A percentile compares a stretch with the other conserved stretches of the same genome.
Conservation (phyloP, 257 asterid genomes). For the Przewalskia tangutica region DNA sequence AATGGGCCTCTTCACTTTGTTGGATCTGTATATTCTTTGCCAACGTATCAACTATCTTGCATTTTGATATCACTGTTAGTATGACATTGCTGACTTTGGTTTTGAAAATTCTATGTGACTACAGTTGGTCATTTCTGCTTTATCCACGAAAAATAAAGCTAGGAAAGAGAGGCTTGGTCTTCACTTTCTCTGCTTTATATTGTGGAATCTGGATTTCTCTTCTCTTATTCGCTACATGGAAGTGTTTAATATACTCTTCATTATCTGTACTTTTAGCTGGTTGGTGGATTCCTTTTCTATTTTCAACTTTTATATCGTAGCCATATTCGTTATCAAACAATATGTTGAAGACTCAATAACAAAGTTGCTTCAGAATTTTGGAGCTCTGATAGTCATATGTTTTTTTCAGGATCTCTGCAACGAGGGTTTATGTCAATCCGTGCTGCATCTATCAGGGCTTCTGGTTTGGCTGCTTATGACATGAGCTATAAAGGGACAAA, state of each 20-base stretch:
- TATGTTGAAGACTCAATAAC: background rate
- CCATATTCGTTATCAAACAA: background rate
- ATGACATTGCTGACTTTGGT: background rate
- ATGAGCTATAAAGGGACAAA: slow-evolving; percentile 24
- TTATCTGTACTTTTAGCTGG: background rate
- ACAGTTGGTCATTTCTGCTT: background rate
- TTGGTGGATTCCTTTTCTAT: background rate
- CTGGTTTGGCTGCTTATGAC: slow-evolving; percentile 64
- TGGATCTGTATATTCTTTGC: background rate
- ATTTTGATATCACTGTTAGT: background rate
- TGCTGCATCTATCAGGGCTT: slow-evolving; percentile 61
- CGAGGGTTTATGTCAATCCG: slow-evolving; percentile 60
- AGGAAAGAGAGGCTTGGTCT: background rate
- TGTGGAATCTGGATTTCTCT: background rate
- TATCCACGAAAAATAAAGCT: background rate
- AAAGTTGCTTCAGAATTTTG: background rate
- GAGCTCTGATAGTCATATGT: background rate
- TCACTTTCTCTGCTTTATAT: background rate
- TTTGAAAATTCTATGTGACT: background rate
- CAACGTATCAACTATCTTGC: background rate
- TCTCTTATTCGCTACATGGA: background rate
- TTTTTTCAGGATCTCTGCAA: slow-evolving; percentile 37
- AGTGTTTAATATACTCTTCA: background rate
- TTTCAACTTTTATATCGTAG: background rate
- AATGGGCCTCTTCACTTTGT: background rate